A percentile compares a stretch with the other conserved stretches of the same genome.
phyloP scores from a whole-genome alignment of 2,329 filamentous ascomycete species.

The Fusarium fracticaudum region DNA sequence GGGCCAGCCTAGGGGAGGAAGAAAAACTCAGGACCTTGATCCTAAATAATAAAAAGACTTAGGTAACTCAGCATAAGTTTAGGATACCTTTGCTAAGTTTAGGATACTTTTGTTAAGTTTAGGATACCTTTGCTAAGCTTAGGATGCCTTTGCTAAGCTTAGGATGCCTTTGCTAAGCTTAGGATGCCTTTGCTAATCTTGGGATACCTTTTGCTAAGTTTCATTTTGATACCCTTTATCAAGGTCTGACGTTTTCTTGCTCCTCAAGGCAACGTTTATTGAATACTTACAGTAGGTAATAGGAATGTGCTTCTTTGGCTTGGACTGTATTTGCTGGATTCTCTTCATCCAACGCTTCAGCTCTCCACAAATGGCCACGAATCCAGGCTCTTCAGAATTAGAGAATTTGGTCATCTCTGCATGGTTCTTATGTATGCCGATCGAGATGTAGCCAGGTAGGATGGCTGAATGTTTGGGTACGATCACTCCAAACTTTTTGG shows the following conservation, averaged over 20 bases:
- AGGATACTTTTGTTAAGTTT: neutral
- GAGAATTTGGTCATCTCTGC: constrained; percentile 20
- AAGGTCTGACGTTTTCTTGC: neutral
- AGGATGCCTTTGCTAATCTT: neutral
- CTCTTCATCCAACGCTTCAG: constrained; percentile 14
- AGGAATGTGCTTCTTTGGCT: accelerated
- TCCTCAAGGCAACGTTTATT: neutral
- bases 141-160: neutral
- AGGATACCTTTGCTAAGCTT: neutral
- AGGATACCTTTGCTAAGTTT: neutral
- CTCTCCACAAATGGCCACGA: constrained; percentile 11
- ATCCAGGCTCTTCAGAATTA: constrained; percentile 6
- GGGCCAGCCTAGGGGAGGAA: neutral
- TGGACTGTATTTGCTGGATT: neutral
- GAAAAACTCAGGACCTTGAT: accelerated
- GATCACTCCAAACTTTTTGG: neutral
- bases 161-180: neutral
- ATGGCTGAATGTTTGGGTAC: constrained; percentile 29
- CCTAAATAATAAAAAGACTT: neutral
- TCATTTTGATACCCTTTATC: neutral
- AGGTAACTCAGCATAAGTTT: neutral
- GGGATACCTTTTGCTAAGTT: neutral
- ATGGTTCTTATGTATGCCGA: constrained; percentile 23
- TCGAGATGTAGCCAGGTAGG: constrained; percentile 3
- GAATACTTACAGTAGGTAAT: neutral